Conservation (phyloP, 2,329 filamentous ascomycete genomes). For the Penicillium palitans region DNA sequence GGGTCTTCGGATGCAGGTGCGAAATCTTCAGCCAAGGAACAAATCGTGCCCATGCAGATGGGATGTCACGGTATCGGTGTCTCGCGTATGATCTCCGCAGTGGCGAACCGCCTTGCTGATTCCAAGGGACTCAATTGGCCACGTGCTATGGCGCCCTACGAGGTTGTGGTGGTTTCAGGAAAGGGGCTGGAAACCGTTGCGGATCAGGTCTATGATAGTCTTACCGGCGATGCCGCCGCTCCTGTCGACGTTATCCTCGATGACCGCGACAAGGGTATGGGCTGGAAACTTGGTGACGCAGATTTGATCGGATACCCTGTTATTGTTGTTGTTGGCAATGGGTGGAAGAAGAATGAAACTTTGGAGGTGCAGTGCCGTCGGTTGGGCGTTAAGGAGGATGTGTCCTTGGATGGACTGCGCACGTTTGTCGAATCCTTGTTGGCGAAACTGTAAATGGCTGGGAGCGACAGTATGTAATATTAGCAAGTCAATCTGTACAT, state of each 20-base stretch:
- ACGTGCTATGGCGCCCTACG: constrained; percentile 78
- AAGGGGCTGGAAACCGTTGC: constrained; percentile 52
- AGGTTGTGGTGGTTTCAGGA: constrained; percentile 66
- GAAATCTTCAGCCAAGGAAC: constrained; percentile 28
- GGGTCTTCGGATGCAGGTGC: constrained; percentile 18
- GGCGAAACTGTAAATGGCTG: constrained; percentile 48
- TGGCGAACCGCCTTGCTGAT: constrained; percentile 74
- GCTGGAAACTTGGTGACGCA: constrained; percentile 88
- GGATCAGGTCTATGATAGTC: constrained; percentile 62
- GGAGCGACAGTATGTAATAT: constrained; percentile 3
- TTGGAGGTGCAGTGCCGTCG: constrained; percentile 79
- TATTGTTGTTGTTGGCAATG: constrained; percentile 73
- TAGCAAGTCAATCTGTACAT: constrained; percentile 7
- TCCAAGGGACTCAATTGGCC: constrained; percentile 83
- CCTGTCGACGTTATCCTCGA: constrained; percentile 69
- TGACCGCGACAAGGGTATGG: constrained; percentile 67
- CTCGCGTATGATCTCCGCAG: constrained; percentile 82
- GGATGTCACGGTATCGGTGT: constrained; percentile 95
- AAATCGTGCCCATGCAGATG: constrained; percentile 72
- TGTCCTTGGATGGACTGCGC: constrained; percentile 54
- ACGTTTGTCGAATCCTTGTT: constrained; percentile 52
- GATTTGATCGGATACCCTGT: constrained; percentile 87
- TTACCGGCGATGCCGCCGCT: constrained; percentile 41
- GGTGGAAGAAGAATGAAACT: constrained; percentile 59
- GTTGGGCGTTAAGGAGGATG: constrained; percentile 61